Evolutionary conservation across 306 rosid species (phyloP).

Genomic region (Prunus persica): Prunus_persica_NCBIv2 NC_034011.1:16409001-16409500

Average conservation of each 20-base stretch:
- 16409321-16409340: slow-evolving; percentile 86
- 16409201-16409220: slow-evolving; percentile 32
- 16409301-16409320: slow-evolving; percentile 89
- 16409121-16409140: background rate
- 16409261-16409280: slow-evolving; percentile 49
- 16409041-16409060: background rate
- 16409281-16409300: slow-evolving; percentile 49
- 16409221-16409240: slow-evolving; percentile 30
- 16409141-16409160: background rate
- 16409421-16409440: slow-evolving; percentile 84
- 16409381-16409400: slow-evolving; percentile 90
- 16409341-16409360: slow-evolving; percentile 78
- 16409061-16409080: background rate
- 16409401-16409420: slow-evolving; percentile 93
- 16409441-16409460: slow-evolving; percentile 87
- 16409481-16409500: slow-evolving; percentile 88
- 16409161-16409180: slow-evolving; percentile 1
- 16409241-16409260: slow-evolving; percentile 42
- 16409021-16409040: background rate
- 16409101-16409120: slow-evolving; percentile 3
- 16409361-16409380: slow-evolving; percentile 77
- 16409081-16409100: too few relatives aligned
- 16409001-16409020: background rate
- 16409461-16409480: slow-evolving; percentile 79
- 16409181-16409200: slow-evolving; percentile 38